These are phyloP conservation scores for Zoysia matrella DNA, from an alignment of 202 grass and related monocot species.

Conservation along the genomic window DNA sequence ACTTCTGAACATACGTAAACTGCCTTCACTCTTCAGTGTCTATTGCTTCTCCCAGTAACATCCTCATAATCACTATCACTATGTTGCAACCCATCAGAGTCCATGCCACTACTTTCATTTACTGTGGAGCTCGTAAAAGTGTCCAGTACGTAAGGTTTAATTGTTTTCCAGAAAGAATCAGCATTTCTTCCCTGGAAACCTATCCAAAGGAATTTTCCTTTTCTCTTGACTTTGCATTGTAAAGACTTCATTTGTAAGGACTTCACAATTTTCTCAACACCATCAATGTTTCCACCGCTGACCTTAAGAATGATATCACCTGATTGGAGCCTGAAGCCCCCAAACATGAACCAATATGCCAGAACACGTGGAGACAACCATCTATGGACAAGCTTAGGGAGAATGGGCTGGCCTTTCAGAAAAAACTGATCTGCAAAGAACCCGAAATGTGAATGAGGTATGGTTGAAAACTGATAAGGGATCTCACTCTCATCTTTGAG, in stretches of 20 bases:
- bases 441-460: slow-evolving; percentile 61
- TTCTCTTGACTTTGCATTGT: slow-evolving; percentile 82
- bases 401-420: slow-evolving; percentile 56
- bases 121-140: slow-evolving; percentile 19
- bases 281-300: too few relatives aligned
- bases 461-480: slow-evolving; percentile 71
- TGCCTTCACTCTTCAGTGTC: not conserved
- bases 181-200: slow-evolving; percentile 80
- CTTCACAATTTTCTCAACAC: slow-evolving; percentile 66
- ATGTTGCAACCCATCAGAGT: slow-evolving; percentile 27
- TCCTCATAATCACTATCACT: slow-evolving; percentile 49
- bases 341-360: slow-evolving; percentile 98
- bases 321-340: slow-evolving; percentile 68
- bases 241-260: slow-evolving; percentile 63
- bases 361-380: slow-evolving; percentile 78
- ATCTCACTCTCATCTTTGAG: slow-evolving; percentile 61
- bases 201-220: slow-evolving; percentile 83
- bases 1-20: not conserved
- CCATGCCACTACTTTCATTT: not conserved
- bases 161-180: slow-evolving; percentile 66
- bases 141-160: slow-evolving; percentile 72
- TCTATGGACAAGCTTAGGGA: slow-evolving; percentile 36
- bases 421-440: slow-evolving; percentile 93
- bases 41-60: slow-evolving; percentile 24
- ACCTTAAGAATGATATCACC: not conserved